Conservation (phyloP, 1,284 basidiomycete genomes). For the Sanguinoderma infundibulare region DNA sequence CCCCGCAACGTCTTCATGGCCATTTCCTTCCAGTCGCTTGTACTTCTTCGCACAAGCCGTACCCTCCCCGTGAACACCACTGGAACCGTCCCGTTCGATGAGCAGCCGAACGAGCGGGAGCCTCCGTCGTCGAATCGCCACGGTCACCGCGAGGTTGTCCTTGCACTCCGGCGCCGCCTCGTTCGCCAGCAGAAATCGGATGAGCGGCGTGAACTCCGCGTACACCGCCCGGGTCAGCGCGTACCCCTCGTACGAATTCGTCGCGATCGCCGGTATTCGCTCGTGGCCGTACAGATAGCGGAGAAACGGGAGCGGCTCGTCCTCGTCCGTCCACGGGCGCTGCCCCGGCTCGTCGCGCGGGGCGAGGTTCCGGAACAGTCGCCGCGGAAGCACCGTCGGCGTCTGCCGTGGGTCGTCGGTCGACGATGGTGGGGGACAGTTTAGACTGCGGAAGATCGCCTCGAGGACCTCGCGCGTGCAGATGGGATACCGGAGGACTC, state of each 20-base stretch:
- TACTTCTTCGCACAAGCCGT: slow-evolving; percentile 10
- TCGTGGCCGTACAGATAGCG: slow-evolving; percentile 53
- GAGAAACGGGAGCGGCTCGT: slow-evolving; percentile 67
- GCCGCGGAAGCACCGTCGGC: slow-evolving; percentile 55
- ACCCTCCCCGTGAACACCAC: not conserved
- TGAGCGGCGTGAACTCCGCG: slow-evolving; percentile 62
- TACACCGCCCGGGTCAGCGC: slow-evolving; percentile 78
- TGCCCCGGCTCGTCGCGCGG: slow-evolving; percentile 38
- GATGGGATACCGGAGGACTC: slow-evolving; percentile 65
- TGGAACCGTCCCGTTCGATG: slow-evolving; percentile 58
- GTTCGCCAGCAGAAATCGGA: slow-evolving; percentile 70
- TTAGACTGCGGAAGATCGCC: slow-evolving; percentile 43
- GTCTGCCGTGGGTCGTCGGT: slow-evolving; percentile 5
- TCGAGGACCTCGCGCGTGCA: slow-evolving; percentile 63
- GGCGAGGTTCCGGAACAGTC: slow-evolving; percentile 60
- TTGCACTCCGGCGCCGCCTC: slow-evolving; percentile 73
- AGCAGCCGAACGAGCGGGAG: slow-evolving; percentile 72
- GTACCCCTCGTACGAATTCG: slow-evolving; percentile 76
- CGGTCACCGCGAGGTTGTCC: slow-evolving; percentile 63
- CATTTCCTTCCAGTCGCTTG: not conserved
- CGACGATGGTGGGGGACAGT: slow-evolving; percentile 11
- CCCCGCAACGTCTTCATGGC: not conserved
- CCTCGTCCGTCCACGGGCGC: slow-evolving; percentile 37
- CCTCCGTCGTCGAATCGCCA: slow-evolving; percentile 77
- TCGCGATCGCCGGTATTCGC: slow-evolving; percentile 44